These are phyloP conservation scores for Marsdenia floribunda DNA, from an alignment of 257 asterid genomes.

Conservation along the genomic window DNA sequence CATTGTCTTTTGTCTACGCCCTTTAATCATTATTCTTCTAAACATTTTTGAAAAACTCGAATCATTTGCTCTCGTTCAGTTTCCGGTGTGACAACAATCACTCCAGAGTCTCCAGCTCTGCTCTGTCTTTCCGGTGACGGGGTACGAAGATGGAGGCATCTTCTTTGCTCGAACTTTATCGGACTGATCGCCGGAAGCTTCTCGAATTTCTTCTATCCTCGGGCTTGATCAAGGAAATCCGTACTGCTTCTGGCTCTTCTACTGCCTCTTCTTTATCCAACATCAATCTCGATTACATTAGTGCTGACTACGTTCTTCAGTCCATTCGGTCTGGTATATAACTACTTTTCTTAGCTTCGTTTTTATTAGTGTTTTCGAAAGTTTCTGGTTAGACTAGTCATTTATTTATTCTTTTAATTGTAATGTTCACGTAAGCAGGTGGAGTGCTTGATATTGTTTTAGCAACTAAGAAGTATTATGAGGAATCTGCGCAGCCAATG, in stretches of 20 bases:
- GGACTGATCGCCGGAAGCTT: conserved; percentile 92
- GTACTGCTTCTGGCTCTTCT: conserved; percentile 54
- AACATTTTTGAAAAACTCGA: neutral
- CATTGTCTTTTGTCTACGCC: no score
- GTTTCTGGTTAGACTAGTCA: neutral
- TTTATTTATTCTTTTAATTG: neutral
- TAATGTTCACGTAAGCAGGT: conserved; percentile 33
- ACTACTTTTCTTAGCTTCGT: neutral
- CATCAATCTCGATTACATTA: conserved; percentile 63
- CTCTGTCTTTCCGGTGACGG: neutral
- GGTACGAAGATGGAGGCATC: conserved; percentile 41
- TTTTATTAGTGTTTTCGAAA: neutral
- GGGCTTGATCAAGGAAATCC: conserved; percentile 46
- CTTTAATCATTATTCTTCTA: neutral
- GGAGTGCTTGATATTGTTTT: conserved; percentile 72
- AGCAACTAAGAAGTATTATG: conserved; percentile 49
- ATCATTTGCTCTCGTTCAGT: neutral
- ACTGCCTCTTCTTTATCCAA: conserved; percentile 38
- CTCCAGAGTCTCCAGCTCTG: neutral
- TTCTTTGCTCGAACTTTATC: conserved; percentile 55
- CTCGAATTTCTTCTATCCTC: conserved; percentile 65
- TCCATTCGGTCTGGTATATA: conserved; percentile 57
- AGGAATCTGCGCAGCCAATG: conserved; percentile 61
- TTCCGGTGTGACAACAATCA: neutral
- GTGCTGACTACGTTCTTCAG: conserved; percentile 70